phyloP scores from a whole-genome alignment of 257 asterid species.

The Gynochthodes officinalis region DNA sequence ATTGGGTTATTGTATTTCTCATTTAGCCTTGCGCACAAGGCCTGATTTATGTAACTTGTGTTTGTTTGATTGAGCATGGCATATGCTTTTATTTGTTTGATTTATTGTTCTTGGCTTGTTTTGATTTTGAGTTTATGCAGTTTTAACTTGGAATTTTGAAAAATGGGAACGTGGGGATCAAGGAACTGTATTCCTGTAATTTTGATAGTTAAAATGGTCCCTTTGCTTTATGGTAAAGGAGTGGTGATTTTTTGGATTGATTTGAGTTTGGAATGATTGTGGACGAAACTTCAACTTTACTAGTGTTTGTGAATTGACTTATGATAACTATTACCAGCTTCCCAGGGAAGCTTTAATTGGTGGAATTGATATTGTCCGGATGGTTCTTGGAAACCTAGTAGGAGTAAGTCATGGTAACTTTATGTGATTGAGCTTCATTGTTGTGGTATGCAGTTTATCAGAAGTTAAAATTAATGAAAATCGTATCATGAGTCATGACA shows the following conservation, averaged over 20 bases:
- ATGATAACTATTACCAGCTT: background rate
- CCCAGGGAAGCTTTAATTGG: background rate
- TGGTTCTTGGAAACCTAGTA: background rate
- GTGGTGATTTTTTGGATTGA: background rate
- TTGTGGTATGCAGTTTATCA: background rate
- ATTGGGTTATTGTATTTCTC: too few species aligned
- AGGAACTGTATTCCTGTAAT: background rate
- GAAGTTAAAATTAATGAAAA: background rate
- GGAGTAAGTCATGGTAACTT: too few species aligned
- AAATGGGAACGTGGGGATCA: background rate
- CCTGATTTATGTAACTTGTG: background rate
- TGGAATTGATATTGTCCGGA: background rate
- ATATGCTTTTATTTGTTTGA: background rate
- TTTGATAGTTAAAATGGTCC: background rate
- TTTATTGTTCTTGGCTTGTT: background rate
- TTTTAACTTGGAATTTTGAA: background rate
- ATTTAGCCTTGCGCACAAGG: background rate
- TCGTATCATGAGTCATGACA: too few species aligned
- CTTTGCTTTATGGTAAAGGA: background rate
- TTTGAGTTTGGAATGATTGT: background rate
- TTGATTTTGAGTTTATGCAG: background rate
- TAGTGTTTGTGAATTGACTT: background rate
- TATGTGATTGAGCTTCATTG: background rate
- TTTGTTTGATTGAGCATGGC: constrained; percentile 1
- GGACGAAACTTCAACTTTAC: background rate